phyloP scores from a whole-genome alignment of 1,284 basidiomycete species.

The Ceratobasidium sp. region DNA sequence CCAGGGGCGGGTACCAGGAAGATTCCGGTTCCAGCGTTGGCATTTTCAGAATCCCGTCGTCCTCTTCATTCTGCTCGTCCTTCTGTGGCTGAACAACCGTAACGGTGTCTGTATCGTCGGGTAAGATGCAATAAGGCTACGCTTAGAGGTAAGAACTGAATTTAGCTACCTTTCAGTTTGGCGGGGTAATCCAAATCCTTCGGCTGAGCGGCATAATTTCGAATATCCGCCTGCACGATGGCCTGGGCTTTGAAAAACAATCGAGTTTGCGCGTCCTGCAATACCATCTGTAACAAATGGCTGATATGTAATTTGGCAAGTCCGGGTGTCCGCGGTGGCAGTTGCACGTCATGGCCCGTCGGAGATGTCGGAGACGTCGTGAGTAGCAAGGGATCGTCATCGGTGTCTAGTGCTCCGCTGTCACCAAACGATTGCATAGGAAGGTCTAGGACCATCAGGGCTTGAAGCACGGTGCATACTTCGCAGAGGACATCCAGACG shows the following conservation, averaged over 20 bases:
- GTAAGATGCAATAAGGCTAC: no score
- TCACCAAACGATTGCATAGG: conserved; percentile 44
- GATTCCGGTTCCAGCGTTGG: conserved; percentile 79
- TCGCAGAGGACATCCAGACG: conserved; percentile 87
- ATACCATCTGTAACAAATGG: conserved; percentile 83
- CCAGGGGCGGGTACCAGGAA: conserved; percentile 89
- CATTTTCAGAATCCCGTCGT: conserved; percentile 69
- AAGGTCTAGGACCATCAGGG: conserved; percentile 87
- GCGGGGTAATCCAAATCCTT: conserved; percentile 88
- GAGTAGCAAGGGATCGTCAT: conserved; percentile 47
- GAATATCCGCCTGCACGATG: conserved; percentile 86
- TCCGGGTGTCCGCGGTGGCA: conserved; percentile 52
- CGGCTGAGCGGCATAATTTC: conserved; percentile 78
- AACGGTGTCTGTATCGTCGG: conserved; percentile 13
- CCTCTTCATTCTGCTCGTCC: conserved; percentile 54
- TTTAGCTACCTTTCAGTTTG: conserved; percentile 69
- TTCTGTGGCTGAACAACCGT: conserved; percentile 47
- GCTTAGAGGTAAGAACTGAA: background rate
- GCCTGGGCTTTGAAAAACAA: conserved; percentile 94
- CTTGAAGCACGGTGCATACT: conserved; percentile 92
- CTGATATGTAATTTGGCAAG: conserved; percentile 68
- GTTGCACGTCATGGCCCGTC: conserved; percentile 27
- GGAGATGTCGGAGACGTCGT: conserved; percentile 44
- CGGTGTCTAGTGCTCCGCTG: conserved; percentile 48
- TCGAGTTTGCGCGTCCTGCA: conserved; percentile 93